Evolutionary conservation across 306 rosid genomes (phyloP), one percentile per base, ranked within the genome.

Genomic region (Castanopsis chinensis): DNA sequence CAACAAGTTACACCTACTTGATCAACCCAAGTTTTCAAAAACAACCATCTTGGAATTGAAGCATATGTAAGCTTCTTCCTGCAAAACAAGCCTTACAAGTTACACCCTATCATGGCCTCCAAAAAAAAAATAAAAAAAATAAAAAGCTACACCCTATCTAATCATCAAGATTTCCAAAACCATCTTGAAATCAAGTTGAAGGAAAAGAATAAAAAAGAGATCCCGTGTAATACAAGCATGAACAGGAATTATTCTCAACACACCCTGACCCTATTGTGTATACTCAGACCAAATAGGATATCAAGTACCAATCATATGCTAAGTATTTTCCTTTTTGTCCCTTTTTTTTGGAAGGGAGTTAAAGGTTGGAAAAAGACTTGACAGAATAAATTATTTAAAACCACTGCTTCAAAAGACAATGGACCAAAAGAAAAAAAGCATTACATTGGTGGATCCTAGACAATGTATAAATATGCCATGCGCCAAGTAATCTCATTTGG

Each of bases 1-100:
- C 83, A 76, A 72, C 58, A 82, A 71, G 55, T 73, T 21, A 18
- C 17, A 65, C 53, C 53, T 13, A 3, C 5, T 49, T 11, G 53
- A 45, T 12, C 53, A 10, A 45, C 17, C 53, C 53, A 11, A 45
- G 15, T 10, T 45, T 45, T 45, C 53, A 45, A 3, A 45, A 45
- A 11, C 4, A 45, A 45, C 53, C 53, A 45, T 45, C 53, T 45
- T 45, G 53, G 53, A 45, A 45, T 45, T 45, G 53, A 49, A 49
- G 53, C 53, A 49, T 49, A 49, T 49, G 14, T 49, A 49, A 12
- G 17, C 17, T 49, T 49, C 53, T 49, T 49, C 53, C 17, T 49
- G 53, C 53, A 49, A 49, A 49, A 49, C 12, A 41, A 41, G 53
- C 53, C 53, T 41, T 2, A 8, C 45, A 41, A 41, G 12, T 41